A percentile compares a stretch with the other conserved stretches of the same genome.
phyloP scores from a whole-genome alignment of 2,329 filamentous ascomycete species.

The Chaetomium sp. region DNA sequence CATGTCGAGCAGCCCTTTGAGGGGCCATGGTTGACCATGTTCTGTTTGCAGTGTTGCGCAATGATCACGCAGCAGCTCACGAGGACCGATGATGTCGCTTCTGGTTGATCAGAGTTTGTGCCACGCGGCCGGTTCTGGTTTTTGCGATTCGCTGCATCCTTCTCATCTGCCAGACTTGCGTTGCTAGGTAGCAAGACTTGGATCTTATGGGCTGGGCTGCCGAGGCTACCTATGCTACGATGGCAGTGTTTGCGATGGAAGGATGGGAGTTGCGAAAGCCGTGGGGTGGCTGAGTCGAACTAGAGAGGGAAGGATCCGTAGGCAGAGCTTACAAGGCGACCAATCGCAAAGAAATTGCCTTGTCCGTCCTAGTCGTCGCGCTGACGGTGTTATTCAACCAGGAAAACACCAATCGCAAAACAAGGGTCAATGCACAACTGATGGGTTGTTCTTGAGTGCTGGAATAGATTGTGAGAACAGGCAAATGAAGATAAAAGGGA shows the following conservation, averaged over 20 bases:
- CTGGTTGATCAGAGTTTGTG: neutral
- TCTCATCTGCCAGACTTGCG: neutral
- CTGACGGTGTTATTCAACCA: neutral
- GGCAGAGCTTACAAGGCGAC: neutral
- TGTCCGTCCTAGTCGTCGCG: neutral
- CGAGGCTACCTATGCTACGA: neutral
- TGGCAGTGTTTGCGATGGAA: neutral
- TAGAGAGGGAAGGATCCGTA: too few species aligned
- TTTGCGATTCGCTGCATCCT: neutral
- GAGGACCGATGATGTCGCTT: neutral
- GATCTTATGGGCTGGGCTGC: neutral
- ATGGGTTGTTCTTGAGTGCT: neutral
- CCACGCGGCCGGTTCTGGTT: neutral
- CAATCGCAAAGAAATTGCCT: neutral
- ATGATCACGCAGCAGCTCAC: neutral
- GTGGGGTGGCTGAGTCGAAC: neutral
- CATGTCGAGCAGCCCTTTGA: neutral
- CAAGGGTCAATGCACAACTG: neutral
- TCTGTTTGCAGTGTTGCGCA: neutral
- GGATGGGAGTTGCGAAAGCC: neutral
- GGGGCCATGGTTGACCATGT: neutral
- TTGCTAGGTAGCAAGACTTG: neutral
- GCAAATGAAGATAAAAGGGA: neutral
- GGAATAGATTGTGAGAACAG: neutral
- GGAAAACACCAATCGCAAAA: neutral